A percentile compares a stretch with the other conserved stretches of the same genome.
Evolutionary conservation across 257 asterid species (phyloP).

Genomic region (Nemophila menziesii): DNA sequence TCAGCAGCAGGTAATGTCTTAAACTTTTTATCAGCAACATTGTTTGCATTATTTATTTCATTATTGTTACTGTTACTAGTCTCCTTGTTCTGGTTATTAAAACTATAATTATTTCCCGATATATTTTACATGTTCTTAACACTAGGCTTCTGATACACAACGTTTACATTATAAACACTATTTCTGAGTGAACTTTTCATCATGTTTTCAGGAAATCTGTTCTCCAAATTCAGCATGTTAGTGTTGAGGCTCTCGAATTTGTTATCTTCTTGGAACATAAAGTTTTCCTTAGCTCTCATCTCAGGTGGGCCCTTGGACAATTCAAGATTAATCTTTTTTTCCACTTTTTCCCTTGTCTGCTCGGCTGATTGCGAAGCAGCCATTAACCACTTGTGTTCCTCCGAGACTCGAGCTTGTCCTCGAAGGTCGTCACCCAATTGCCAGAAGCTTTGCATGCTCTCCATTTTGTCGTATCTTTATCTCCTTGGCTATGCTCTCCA

Average conservation of each 20-base stretch:
- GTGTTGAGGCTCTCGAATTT: constrained; percentile 64
- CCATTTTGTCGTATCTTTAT: too few relatives aligned
- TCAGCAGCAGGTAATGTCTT: constrained; percentile 92
- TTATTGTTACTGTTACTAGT: constrained; percentile 12
- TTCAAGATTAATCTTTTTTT: too few relatives aligned
- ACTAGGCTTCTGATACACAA: constrained; percentile 50
- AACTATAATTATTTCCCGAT: constrained; percentile 39
- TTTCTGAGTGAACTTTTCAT: constrained; percentile 31
- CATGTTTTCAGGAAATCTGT: constrained; percentile 43
- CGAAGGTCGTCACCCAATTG: too few relatives aligned
- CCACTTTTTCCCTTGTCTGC: too few relatives aligned
- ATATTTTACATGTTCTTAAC: constrained; percentile 30
- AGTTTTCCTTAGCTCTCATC: constrained; percentile 46
- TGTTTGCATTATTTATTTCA: constrained; percentile 27
- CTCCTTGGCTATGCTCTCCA: too few relatives aligned
- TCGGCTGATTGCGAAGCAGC: too few relatives aligned
- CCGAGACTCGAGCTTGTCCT: too few relatives aligned
- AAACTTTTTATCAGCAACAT: constrained; percentile 68
- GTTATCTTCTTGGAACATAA: constrained; percentile 58
- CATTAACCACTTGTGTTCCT: too few relatives aligned
- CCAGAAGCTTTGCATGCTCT: too few relatives aligned
- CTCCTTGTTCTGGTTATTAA: constrained; percentile 41
- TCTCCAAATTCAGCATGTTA: constrained; percentile 58
- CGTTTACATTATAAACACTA: constrained; percentile 42
- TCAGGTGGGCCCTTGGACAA: constrained; percentile 56